Evolutionary conservation across 1,284 basidiomycete genomes (phyloP).

Genomic region (Boletus semigastroideus): DNA sequence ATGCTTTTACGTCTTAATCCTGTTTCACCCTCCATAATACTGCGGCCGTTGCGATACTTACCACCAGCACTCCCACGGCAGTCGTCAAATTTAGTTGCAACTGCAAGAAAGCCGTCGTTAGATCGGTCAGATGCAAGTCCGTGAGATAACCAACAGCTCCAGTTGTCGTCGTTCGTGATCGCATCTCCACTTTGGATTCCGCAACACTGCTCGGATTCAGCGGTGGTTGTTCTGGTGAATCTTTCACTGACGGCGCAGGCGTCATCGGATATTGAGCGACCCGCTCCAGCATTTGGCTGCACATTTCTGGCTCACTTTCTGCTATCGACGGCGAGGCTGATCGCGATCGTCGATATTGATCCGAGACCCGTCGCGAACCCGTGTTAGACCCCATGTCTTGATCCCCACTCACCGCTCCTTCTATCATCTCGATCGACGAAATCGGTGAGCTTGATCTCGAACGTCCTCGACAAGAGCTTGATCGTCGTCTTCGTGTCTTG

Average conservation of each 20-base stretch:
- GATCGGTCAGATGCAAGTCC: constrained; percentile 8
- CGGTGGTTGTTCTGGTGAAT: constrained; percentile 32
- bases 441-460: constrained; percentile 34
- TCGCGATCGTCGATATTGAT: constrained; percentile 32
- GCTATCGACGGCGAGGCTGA: constrained; percentile 40
- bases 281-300: constrained; percentile 16
- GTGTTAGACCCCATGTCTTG: constrained; percentile 21
- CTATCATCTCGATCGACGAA: constrained; percentile 37
- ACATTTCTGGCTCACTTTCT: constrained; percentile 42
- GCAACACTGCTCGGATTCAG: constrained; percentile 6
- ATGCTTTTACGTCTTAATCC: constrained; percentile 29
- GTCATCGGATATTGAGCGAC: constrained; percentile 42
- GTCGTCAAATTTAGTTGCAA: constrained; percentile 37
- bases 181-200: constrained; percentile 14
- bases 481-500: constrained; percentile 35
- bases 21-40: constrained; percentile 67
- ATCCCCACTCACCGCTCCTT: constrained; percentile 22
- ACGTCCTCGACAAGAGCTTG: constrained; percentile 30
- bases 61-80: constrained; percentile 57
- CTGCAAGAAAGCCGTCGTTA: constrained; percentile 31
- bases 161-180: constrained; percentile 19
- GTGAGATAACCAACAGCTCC: constrained; percentile 33
- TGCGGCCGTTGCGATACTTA: constrained; percentile 63
- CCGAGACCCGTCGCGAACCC: constrained; percentile 30
- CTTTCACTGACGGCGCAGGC: constrained; percentile 44